These are phyloP conservation scores for Ogataea ganodermae DNA, from an alignment of 805 yeast genomes.

Conservation along the genomic window DNA sequence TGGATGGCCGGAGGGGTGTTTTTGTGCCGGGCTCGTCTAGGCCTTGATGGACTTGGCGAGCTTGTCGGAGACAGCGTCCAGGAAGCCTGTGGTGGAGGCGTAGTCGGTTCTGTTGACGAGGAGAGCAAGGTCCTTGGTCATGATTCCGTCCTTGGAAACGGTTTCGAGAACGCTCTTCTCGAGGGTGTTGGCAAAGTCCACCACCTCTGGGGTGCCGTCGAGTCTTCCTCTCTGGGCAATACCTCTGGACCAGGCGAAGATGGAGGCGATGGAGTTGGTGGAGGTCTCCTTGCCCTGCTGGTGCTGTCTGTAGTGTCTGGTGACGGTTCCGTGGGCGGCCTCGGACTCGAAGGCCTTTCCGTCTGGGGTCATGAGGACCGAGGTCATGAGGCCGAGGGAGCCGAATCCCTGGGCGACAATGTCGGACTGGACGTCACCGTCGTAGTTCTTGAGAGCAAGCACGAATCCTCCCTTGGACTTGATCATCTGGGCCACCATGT, in stretches of 20 bases:
- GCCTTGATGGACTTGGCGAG: conserved; percentile 23
- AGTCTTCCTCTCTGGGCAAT: conserved; percentile 77
- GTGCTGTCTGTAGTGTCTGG: conserved; percentile 81
- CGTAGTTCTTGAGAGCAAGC: conserved; percentile 81
- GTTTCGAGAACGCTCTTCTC: conserved; percentile 72
- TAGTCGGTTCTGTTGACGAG: conserved; percentile 60
- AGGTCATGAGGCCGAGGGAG: conserved; percentile 81
- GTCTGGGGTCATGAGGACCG: conserved; percentile 80
- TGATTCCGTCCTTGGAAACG: conserved; percentile 70
- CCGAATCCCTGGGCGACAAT: conserved; percentile 89
- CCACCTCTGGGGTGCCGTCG: conserved; percentile 71
- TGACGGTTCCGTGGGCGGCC: conserved; percentile 88
- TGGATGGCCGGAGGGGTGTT: neutral
- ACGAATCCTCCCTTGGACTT: conserved; percentile 82
- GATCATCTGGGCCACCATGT: conserved; percentile 88
- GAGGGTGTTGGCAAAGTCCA: conserved; percentile 61
- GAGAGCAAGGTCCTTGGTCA: conserved; percentile 82
- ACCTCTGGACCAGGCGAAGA: conserved; percentile 88
- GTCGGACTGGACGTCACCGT: conserved; percentile 85
- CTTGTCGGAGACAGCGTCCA: conserved; percentile 69
- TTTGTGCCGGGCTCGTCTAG: conserved; percentile 3
- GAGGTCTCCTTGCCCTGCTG: conserved; percentile 83
- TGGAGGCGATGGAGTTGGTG: conserved; percentile 82
- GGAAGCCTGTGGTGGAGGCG: conserved; percentile 74
- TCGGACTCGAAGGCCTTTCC: conserved; percentile 85